phyloP scores from a whole-genome alignment of 495 filamentous ascomycete genomes.

The Neurospora sublineolata region DNA sequence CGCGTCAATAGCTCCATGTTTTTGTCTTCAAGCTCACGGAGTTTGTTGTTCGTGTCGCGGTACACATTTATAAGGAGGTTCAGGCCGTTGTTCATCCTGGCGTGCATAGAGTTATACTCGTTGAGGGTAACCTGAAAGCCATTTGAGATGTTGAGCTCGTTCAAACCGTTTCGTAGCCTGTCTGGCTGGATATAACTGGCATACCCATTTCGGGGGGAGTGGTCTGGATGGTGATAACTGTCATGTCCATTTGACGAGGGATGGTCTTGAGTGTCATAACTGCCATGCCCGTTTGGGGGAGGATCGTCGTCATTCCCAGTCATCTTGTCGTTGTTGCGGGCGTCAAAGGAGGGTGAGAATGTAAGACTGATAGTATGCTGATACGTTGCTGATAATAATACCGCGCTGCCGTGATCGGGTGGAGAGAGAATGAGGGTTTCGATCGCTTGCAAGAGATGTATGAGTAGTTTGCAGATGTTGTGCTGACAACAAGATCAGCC shows the following conservation, averaged over 20 bases:
- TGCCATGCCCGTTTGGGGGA: neutral
- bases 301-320: neutral
- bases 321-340: neutral
- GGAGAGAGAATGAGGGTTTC: neutral
- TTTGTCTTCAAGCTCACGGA: neutral
- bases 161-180: neutral
- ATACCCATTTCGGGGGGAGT: neutral
- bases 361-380: neutral
- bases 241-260: neutral
- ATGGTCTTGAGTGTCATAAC: neutral
- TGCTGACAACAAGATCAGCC: neutral
- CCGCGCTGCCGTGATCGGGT: neutral
- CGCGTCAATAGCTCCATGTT: neutral
- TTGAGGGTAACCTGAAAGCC: neutral
- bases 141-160: neutral
- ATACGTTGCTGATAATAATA: neutral
- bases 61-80: neutral
- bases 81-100: neutral
- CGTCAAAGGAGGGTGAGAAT: neutral
- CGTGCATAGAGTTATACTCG: neutral
- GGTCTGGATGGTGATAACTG: neutral
- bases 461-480: neutral
- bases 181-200: neutral
- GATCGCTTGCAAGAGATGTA: neutral
- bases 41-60: neutral